Base-by-base conservation (phyloP, 805 yeast genomes). In the Hanseniaspora pseudoguilliermondii region DNA sequence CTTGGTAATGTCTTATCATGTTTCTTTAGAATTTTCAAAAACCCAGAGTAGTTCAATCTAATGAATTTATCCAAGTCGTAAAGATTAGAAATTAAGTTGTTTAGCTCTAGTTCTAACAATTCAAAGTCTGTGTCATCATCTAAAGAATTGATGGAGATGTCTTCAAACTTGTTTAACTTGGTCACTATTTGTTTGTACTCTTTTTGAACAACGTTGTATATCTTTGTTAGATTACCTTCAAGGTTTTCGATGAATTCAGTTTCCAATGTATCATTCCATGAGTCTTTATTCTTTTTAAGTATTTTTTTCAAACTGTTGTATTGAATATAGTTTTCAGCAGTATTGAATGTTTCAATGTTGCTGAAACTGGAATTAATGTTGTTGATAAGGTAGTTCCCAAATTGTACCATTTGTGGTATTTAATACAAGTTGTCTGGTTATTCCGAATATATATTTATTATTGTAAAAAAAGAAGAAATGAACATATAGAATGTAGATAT, bases 21-120 rank as follows among this genome's bases (percentile, higher is more conserved):
- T 71, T 93, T 93, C 73, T 93, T 93, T 66, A 93, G 80, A 63
- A 93, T 93, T 70, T 93, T 93, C 70, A 88, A 96, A 75, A 93
- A 93, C 2, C 98, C 98, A 21, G 96, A 90, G 73, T 93, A 93
- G 71, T 93, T 93, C 66, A 93, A 78, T 59, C 95, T 79, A 20
- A 96, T 81, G 69, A 87, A 93, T 68, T 91, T 91, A 61, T 96
- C 96, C 64, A 93, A 77, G 69, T 93, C 98, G 66, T 93, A 97
- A 47, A 93, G 96, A 71, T 90, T 97, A 23, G 97, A 96, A 69
- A 93, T 90, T 63, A 93, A 83, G 63, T 90, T 96, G 57, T 83
- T 77, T 57, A 85, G 70, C 61, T 84, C 90, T 58, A 83, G 85
- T 67, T 86, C 93, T 55, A 85, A 71, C 56, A 79, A 83, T 61